A percentile compares a stretch with the other conserved stretches of the same genome.
Conservation (phyloP, 2,329 filamentous ascomycete genomes). For the Fusarium denticulatum region DNA sequence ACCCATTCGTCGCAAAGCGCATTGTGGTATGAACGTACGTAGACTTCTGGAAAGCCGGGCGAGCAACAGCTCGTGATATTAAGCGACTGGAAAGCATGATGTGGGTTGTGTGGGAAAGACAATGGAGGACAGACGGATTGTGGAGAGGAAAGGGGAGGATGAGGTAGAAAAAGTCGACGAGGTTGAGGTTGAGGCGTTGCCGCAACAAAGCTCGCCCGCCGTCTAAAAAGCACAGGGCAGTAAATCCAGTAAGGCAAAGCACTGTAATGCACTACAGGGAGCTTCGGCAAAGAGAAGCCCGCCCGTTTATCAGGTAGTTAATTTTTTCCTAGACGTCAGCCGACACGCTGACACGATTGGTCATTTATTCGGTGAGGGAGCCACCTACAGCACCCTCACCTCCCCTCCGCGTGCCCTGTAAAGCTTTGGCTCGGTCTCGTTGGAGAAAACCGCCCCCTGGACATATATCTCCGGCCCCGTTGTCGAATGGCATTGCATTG, state of each 20-base stretch:
- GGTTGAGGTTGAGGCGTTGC: constrained; percentile 40
- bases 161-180: constrained; percentile 38
- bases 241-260: constrained; percentile 1
- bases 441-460: constrained; percentile 25
- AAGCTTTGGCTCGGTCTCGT: neutral
- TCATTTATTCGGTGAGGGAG: constrained; percentile 4
- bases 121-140: constrained; percentile 39
- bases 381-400: constrained; percentile 26
- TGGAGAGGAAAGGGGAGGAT: constrained; percentile 30
- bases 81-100: constrained; percentile 70
- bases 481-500: constrained; percentile 7
- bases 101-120: constrained; percentile 40
- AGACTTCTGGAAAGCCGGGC: constrained; percentile 65
- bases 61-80: constrained; percentile 67
- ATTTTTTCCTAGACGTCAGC: constrained; percentile 32
- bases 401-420: constrained; percentile 5
- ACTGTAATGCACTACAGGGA: constrained; percentile 28
- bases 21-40: constrained; percentile 55
- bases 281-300: constrained; percentile 41
- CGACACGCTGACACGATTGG: constrained; percentile 20
- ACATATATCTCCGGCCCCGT: constrained; percentile 41
- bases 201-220: constrained; percentile 39
- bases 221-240: constrained; percentile 36
- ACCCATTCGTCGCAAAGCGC: constrained; percentile 1
- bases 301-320: constrained; percentile 40